phyloP scores from a whole-genome alignment of 495 filamentous ascomycete species.

The Apodospora peruviana region DNA sequence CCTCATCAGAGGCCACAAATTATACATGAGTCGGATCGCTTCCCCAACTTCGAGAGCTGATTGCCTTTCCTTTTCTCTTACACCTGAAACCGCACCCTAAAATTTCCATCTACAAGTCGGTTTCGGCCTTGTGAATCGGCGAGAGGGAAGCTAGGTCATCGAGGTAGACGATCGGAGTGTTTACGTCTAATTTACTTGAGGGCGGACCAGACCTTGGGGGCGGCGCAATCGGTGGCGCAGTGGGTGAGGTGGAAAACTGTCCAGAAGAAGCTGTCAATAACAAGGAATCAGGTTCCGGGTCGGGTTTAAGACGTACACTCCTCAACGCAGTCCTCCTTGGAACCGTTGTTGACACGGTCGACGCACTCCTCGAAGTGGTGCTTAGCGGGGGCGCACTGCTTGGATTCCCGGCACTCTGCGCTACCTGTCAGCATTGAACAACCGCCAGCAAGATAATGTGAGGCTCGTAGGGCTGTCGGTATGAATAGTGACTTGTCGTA shows the following conservation, averaged over 20 bases:
- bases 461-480: too few species aligned
- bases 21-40: neutral
- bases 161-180: constrained; percentile 1
- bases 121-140: neutral
- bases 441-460: too few species aligned
- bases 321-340: constrained; percentile 93
- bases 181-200: constrained; percentile 68
- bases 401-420: constrained; percentile 80
- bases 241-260: constrained; percentile 97
- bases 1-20: neutral
- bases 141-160: neutral
- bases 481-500: too few species aligned
- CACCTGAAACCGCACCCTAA: neutral
- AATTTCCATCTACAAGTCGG: neutral
- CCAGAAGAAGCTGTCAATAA: constrained; percentile 5
- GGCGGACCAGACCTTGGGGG: constrained; percentile 85
- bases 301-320: constrained; percentile 76
- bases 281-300: neutral
- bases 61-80: neutral
- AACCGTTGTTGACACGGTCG: constrained; percentile 69
- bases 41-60: neutral
- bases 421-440: constrained; percentile 27
- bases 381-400: constrained; percentile 79
- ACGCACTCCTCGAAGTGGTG: constrained; percentile 98
- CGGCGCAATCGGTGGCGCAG: constrained; percentile 86